These are phyloP conservation scores for Amylocystis lapponica DNA, from an alignment of 768 basidiomycete species.

Conservation along the genomic window DNA sequence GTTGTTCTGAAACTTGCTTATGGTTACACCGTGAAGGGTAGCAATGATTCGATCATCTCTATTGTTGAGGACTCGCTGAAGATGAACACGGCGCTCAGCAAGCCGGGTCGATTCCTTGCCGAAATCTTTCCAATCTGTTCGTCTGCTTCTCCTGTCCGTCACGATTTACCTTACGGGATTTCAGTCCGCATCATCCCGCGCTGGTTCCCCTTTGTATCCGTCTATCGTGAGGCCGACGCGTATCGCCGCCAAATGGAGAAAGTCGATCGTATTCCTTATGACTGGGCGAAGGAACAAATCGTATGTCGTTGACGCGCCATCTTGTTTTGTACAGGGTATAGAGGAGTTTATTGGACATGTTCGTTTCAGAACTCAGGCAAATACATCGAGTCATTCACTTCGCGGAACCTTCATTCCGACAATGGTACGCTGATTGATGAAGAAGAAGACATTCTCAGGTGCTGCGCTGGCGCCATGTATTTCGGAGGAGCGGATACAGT, in stretches of 20 bases:
- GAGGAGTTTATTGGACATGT: background rate
- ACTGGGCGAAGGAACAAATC: constrained; percentile 26
- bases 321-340: background rate
- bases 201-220: constrained; percentile 35
- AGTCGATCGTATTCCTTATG: constrained; percentile 23
- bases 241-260: constrained; percentile 10
- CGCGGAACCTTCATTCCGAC: background rate
- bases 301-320: constrained; percentile 20
- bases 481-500: background rate
- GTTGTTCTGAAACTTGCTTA: constrained; percentile 6
- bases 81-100: constrained; percentile 3
- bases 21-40: background rate
- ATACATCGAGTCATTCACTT: background rate
- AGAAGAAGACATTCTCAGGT: constrained; percentile 6
- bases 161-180: background rate
- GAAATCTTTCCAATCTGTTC: constrained; percentile 26
- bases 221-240: constrained; percentile 26
- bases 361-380: background rate
- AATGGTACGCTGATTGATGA: background rate
- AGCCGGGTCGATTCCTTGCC: constrained; percentile 30
- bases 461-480: background rate
- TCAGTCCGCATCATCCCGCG: constrained; percentile 30
- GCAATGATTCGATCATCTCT: background rate
- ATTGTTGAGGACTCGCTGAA: background rate
- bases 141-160: constrained; percentile 1